Evolutionary conservation across 1,139 yeast genomes (phyloP), one percentile per base, ranked within the genome.

Genomic region (Meyerozyma sp.): DNA sequence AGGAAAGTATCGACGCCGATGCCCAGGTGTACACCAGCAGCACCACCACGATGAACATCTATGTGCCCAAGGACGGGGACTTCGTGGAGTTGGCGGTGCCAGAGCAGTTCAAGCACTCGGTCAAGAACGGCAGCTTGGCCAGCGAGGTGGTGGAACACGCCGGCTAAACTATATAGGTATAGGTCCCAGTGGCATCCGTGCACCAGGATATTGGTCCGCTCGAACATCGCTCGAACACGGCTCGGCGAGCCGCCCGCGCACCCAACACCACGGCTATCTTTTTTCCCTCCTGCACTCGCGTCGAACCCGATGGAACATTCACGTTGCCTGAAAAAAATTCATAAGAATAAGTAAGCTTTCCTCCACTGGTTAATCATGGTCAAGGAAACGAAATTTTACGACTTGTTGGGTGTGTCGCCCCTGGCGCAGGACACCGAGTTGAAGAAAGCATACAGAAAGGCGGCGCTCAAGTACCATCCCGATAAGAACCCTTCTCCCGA

Each of bases 401-500:
- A 91, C 58, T 64, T 79, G 29, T 75, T 91, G 55, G 96, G 95
- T 43, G 95, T 91, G 41, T 61, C 86, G 27, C 82, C 89, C 42
- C 75, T 75, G 44, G 97, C 97, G 36, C 70, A 81, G 27, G 96
- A 87, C 44, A 67, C 79, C 39, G 95, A 91, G 66, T 82, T 93
- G 65, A 93, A 91, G 68, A 93, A 93, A 66, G 97, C 97, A 18
- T 93, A 93, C 73, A 84, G 98, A 75, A 81, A 87, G 58, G 80
- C 88, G 41, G 98, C 98, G 20, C 78, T 93, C 60, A 91, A 87
- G 62, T 86, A 81, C 70, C 98, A 93, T 65, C 98, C 98, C 49
- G 98, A 93, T 70, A 93, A 93, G 77, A 73, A 73, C 57, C 71
- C 77, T 44, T 77, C 79, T 40, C 86, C 90, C 46, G 96, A 87